Evolutionary conservation across 306 rosid species (phyloP), one percentile per base, ranked within the genome.

Genomic region (Cicer arietinum): DNA sequence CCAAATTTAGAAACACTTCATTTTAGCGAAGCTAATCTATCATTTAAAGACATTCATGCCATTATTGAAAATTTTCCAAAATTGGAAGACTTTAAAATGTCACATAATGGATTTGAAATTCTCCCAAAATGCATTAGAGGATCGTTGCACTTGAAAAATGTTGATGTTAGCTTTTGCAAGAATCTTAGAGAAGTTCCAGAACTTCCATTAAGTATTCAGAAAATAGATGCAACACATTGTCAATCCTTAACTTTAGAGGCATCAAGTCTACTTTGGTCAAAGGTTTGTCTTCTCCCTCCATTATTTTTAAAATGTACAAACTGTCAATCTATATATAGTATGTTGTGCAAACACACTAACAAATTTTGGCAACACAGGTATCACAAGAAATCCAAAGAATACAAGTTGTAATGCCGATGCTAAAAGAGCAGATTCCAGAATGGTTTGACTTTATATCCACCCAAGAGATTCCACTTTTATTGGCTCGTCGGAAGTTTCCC

Each of bases 171-270:
- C 50, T 13, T 11, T 10, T 80, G 84, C 60, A 8, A 6, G 35
- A 50, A 52, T 4, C 80, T 81, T 2, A 17, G 0, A 22, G 3
- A 18, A 0, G 35, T 81, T 17, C 54, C 77, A 25, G 61, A 43
- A 45, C 56, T 75, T 30, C 80, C 80, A 11, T 7, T 6, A 7
- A 43, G 48, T 57, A 58, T 77, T 39, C 30, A 68, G 10, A 68
- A 68, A 58, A 40, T 77, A 77, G 67, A 77, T 37, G 81, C 81
- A 17, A 56, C 61, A 58, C 1, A 58, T 5, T 77, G 81, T 47
- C 6, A 0, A 13, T 46, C 44, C 52, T 68, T 77, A 39, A 67
- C 25, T 35, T 12, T 16, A 68, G 9, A 77, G 69, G 12, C 81
- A 58, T 77, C 62, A 58, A 57, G 22, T 11, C 0, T 37, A 41